Evolutionary conservation across 192 early-diverging fungal species (phyloP), one percentile per base, ranked within the genome.

Genomic region (Phlyctochytrium arcticum): DNA sequence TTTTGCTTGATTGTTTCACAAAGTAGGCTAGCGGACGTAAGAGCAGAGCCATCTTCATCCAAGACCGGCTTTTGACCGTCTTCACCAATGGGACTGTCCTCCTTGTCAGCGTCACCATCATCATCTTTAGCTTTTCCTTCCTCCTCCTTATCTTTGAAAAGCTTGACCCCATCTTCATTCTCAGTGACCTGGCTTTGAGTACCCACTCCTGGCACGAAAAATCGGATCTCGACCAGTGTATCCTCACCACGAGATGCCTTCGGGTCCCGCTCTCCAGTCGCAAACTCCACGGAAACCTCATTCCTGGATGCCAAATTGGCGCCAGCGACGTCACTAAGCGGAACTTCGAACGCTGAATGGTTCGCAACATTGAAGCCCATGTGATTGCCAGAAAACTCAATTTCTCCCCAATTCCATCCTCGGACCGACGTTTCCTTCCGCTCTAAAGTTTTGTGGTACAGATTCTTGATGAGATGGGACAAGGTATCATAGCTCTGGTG

Each of bases 331-430:
- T 93, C 84, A 29, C 80, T 81, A 46, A 97, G 75, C 2, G 96
- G 95, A 24, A 99, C 66, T 64, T 99, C 95, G 72, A 97, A 97
- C 71, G 91, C 87, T 30, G 87, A 82, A 60, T 90, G 91, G 57
- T 89, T 88, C 30, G 83, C 74, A 26, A 90, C 90, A 30, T 83
- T 89, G 78, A 99, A 99, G 6, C 85, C 68, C 68, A 99, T 72
- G 33, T 84, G 70, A 30, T 82, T 65, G n/a, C 80, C 81, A 76
- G 71, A 62, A 46, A 82, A 82, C 46, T 82, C 80, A 27, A 62
- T 61, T 32, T 68, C 54, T 54, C 96, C 96, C 96, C 96, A 99
- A 80, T 99, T 97, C 89, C 92, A 95, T 30, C 96, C 96, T 61
- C 88, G 88, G 8, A 95, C 71, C 62, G 92, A 92, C 48, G 91